Conservation (phyloP, 108 stramenopile species). For the Cyclotella baltica region DNA sequence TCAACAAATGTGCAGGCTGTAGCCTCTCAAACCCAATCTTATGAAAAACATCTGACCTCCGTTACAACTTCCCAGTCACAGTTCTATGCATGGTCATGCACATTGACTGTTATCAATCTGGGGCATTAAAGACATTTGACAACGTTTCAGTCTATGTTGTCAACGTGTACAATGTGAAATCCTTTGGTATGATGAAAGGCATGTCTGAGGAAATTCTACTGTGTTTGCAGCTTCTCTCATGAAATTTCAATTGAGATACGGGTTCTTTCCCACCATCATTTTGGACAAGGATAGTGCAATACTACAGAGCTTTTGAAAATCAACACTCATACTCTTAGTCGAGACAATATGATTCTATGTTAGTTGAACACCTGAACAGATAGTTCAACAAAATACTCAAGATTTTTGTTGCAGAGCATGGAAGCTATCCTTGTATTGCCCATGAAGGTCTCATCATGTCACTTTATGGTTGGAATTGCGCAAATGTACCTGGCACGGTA, state of each 20-base stretch:
- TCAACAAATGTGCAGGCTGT: no score
- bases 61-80: background rate
- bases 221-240: background rate
- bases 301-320: background rate
- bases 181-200: background rate
- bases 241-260: background rate
- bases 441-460: no score
- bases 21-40: background rate
- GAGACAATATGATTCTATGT: no score
- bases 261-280: background rate
- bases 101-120: background rate
- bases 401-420: no score
- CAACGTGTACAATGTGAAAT: background rate
- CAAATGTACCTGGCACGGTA: background rate
- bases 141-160: background rate
- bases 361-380: background rate
- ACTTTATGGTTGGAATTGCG: background rate
- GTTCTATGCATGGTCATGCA: background rate
- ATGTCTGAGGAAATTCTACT: background rate
- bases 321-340: background rate
- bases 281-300: no score
- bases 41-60: background rate
- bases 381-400: background rate
- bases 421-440: no score
- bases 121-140: background rate